Evolutionary conservation across 1,284 basidiomycete genomes (phyloP).

Genomic region (Leccinum solheimii): DNA sequence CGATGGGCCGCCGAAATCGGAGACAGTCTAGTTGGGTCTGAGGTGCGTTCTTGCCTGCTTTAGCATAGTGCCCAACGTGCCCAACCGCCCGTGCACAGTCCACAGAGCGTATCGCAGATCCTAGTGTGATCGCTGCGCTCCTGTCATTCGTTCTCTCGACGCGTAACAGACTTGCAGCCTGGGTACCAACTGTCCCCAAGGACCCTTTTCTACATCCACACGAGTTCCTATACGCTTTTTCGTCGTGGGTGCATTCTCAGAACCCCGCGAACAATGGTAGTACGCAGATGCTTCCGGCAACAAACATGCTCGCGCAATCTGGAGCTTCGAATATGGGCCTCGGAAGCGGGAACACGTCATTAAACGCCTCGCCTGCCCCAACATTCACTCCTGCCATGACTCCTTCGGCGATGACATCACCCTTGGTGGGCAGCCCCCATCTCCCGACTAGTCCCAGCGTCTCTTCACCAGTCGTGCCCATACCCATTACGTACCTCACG

Average conservation of each 20-base stretch:
- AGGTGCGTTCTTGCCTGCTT: slow-evolving; percentile 43
- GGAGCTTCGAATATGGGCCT: slow-evolving; percentile 15
- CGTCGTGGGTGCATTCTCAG: slow-evolving; percentile 34
- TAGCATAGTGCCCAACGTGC: slow-evolving; percentile 3
- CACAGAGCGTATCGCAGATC: slow-evolving; percentile 71
- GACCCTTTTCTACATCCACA: slow-evolving; percentile 75
- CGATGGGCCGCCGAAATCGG: slow-evolving; percentile 68
- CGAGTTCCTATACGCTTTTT: slow-evolving; percentile 48
- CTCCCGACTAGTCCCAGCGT: background rate
- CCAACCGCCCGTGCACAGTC: slow-evolving; percentile 43
- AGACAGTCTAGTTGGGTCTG: slow-evolving; percentile 56
- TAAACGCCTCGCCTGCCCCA: slow-evolving; percentile 18
- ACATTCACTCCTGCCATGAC: slow-evolving; percentile 7
- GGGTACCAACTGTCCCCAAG: slow-evolving; percentile 54
- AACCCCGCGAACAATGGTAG: slow-evolving; percentile 11
- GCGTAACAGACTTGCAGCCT: slow-evolving; percentile 61
- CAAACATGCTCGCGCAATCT: slow-evolving; percentile 7
- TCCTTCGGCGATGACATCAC: slow-evolving; percentile 7
- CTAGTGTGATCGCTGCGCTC: slow-evolving; percentile 64
- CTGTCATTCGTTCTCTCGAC: slow-evolving; percentile 65
- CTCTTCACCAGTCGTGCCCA: background rate
- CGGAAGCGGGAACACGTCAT: slow-evolving; percentile 15
- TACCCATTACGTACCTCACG: slow-evolving; percentile 40
- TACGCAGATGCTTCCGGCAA: slow-evolving; percentile 9
- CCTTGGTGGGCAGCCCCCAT: slow-evolving; percentile 14